Evolutionary conservation across 208 protist species (phyloP), one percentile per base, ranked within the genome.

Genomic region (Trypanosoma scelopori): DNA sequence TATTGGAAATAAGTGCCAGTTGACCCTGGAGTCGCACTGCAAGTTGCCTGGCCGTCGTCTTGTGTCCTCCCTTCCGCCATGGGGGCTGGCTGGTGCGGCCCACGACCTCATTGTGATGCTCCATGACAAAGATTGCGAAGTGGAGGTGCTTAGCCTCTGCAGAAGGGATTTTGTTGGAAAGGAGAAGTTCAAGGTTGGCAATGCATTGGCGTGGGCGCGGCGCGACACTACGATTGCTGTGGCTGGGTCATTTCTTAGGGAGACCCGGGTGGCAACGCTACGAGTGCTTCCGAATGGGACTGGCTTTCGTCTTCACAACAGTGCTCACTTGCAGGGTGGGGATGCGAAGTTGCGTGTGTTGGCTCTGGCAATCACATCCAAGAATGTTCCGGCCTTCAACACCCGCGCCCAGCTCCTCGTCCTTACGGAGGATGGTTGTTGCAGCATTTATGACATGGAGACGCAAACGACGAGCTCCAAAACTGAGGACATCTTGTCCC

Each of bases 131-230:
- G 69, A 79, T 46, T 79, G 75, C 51, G 86, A 84, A 56, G 71
- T 92, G 43, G 82, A 92, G 69, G 67, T 76, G n/a, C 72, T 92
- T 62, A 66, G 59, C 15, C 71, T 74, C n/a, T 51, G 61, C 16
- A 30, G 55, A 1, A 71, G 45, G n/a, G 62, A 70, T 16, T 69
- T 64, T 32, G 51, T 78, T 56, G 56, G 72, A 48, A 92, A 83
- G 70, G 57, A 81, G 18, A 87, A 88, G 69, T 93, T 93, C 43
- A 87, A 81, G 57, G 79, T 93, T 16, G 87, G 87, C 39, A 87
- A 75, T 50, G 87, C 81, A 11, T 60, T 82, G 5, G 71, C 87
- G 16, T 93, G 87, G 84, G 80, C 81, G 2, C 70, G 77, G 32
- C 42, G 48, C 3, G 67, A 78, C 49, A 73, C 71, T 28, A 61